Base-by-base conservation (phyloP, 2,329 filamentous ascomycete species). In the Ceratocystis harringtonii region DNA sequence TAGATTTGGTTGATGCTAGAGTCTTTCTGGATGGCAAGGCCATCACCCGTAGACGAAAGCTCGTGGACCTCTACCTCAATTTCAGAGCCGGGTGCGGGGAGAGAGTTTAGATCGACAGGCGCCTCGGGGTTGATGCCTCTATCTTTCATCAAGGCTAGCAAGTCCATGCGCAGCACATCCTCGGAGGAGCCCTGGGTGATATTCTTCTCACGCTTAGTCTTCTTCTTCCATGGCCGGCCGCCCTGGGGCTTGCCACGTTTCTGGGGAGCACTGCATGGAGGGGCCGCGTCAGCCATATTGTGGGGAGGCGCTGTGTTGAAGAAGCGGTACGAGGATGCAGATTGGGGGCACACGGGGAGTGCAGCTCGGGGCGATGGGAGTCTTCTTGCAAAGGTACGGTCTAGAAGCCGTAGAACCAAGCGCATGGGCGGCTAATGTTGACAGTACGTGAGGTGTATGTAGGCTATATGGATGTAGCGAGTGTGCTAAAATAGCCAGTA, bases 41-140 rank as follows among this genome's bases (percentile, higher is more conserved):
- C 94, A 70, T 97, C 94, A 64, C 94, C 94, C 0, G 90, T 96
- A 0, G 92, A 97, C 0, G 92, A 95, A 43, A 97, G 79, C 69
- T 89, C 84, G 5, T 85, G 75, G 66, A 97, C 86, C n/a, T 87
- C 84, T 50, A 97, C 83, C 64, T 96, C 86, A 50, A 94, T 84
- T 73, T 95, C 89, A 5, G 84, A 81, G 67, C 88, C 88, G 48
- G 79, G 79, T 69, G 86, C 82, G 1, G 89, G 88, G 1, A 91
- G 76, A 1, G 72, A 66, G 22, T 48, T 25, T 17, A 62, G 43
- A 3, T 73, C 72, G 5, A 73, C 72, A 45, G 69, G 69, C 70
- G 71, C 69, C 28, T 69, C 69, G 22, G 72, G 70, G 4, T 72
- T 44, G 62, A 66, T 67, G 67, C 67, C 66, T 41, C 81, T 74